phyloP scores from a whole-genome alignment of 495 filamentous ascomycete genomes.

The Lineolata rhizophorae region DNA sequence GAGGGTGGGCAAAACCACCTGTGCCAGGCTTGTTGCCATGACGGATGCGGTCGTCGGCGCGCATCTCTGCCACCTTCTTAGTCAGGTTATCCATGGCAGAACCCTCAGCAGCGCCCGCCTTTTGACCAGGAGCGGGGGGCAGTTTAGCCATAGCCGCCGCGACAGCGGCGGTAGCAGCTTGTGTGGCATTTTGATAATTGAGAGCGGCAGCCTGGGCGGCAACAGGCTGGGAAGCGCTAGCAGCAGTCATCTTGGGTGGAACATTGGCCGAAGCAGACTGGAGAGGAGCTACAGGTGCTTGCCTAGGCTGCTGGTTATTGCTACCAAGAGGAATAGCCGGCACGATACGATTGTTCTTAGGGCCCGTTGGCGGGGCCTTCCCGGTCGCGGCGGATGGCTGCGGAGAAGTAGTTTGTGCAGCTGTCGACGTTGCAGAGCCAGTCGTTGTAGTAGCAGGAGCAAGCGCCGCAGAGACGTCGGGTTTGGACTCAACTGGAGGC shows the following conservation, averaged over 20 bases:
- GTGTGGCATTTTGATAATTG: slow-evolving; percentile 46
- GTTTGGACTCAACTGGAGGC: slow-evolving; percentile 22
- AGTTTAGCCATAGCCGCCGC: slow-evolving; percentile 80
- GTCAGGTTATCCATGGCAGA: slow-evolving; percentile 52
- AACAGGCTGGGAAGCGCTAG: slow-evolving; percentile 9
- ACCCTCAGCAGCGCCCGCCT: slow-evolving; percentile 12
- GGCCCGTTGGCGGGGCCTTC: slow-evolving; percentile 29
- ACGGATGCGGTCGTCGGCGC: slow-evolving; percentile 31
- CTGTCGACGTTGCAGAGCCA: too few relatives aligned
- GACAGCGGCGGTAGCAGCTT: slow-evolving; percentile 66
- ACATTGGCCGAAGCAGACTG: slow-evolving; percentile 3
- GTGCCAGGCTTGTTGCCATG: slow-evolving; percentile 10
- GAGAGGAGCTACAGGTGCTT: slow-evolving; percentile 6
- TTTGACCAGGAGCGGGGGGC: slow-evolving; percentile 25
- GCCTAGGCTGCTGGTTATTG: slow-evolving; percentile 3
- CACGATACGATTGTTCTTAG: slow-evolving; percentile 48
- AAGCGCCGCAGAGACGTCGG: slow-evolving; percentile 15
- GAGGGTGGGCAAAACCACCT: slow-evolving; percentile 13
- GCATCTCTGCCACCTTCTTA: slow-evolving; percentile 74
- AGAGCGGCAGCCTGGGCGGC: slow-evolving; percentile 4
- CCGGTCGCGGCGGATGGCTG: slow-evolving; percentile 20
- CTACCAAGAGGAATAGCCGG: slow-evolving; percentile 30
- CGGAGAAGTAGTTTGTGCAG: too few relatives aligned
- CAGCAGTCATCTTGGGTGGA: slow-evolving; percentile 14
- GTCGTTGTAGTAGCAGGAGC: slow-evolving; percentile 10